Conservation (phyloP, 306 rosid genomes). For the Quercus bicolor region DNA sequence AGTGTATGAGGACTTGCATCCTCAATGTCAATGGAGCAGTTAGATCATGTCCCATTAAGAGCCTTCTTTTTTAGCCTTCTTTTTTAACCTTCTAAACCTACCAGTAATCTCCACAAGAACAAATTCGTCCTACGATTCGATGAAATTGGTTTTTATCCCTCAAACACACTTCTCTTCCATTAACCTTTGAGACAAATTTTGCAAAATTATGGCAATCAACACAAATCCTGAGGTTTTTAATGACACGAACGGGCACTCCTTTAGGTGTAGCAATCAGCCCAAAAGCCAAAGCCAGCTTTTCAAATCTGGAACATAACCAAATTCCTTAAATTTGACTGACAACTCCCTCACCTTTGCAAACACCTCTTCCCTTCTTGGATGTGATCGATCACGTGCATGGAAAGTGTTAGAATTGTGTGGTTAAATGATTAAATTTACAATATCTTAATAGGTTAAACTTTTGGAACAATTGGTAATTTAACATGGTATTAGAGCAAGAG, state of each 20-base stretch:
- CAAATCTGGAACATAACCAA: conserved; percentile 73
- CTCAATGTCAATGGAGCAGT: background rate
- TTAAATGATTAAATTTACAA: too few species aligned
- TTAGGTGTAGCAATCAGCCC: conserved; percentile 62
- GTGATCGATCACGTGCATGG: conserved; percentile 73
- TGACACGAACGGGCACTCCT: conserved; percentile 51
- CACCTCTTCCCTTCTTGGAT: conserved; percentile 81
- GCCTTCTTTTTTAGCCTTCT: background rate
- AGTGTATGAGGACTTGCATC: background rate
- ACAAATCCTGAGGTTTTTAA: conserved; percentile 83
- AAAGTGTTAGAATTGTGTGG: conserved; percentile 34
- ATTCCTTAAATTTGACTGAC: conserved; percentile 57
- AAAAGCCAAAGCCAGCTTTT: conserved; percentile 76
- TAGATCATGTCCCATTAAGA: background rate
- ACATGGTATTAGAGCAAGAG: too few species aligned
- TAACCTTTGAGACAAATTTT: conserved; percentile 54
- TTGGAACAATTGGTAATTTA: too few species aligned
- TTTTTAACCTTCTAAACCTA: conserved; percentile 14
- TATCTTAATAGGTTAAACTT: too few species aligned
- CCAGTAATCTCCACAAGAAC: conserved; percentile 91
- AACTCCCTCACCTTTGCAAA: conserved; percentile 59
- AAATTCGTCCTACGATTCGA: conserved; percentile 63
- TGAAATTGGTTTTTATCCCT: conserved; percentile 82
- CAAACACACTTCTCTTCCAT: conserved; percentile 58
- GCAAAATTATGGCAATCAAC: conserved; percentile 94